These are phyloP conservation scores for Microstegium vimineum DNA, from an alignment of 176 grass and related monocot species.

Conservation along the genomic window DNA sequence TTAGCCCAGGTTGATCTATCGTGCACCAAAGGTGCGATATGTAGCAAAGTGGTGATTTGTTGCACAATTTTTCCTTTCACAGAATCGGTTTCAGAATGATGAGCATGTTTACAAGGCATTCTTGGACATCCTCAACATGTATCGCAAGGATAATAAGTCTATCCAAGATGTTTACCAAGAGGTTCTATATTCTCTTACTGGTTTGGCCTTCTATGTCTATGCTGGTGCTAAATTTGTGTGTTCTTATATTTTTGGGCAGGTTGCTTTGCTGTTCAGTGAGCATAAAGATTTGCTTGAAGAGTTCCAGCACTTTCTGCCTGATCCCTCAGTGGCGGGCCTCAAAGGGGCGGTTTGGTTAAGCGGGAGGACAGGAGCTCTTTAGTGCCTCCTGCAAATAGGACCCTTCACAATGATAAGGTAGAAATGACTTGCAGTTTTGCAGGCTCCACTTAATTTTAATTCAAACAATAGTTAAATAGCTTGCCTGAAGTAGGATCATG, in stretches of 20 bases:
- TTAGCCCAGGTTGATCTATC: background rate
- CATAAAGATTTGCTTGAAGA: slow-evolving; percentile 95
- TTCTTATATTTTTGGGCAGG: slow-evolving; percentile 40
- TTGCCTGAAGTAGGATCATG: background rate
- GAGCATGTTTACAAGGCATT: slow-evolving; percentile 98
- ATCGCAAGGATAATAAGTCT: slow-evolving; percentile 94
- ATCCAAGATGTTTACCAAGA: slow-evolving; percentile 99
- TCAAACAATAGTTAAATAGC: background rate
- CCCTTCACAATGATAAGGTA: slow-evolving; percentile 74
- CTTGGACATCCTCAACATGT: slow-evolving; percentile 99
- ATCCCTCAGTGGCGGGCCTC: slow-evolving; percentile 59
- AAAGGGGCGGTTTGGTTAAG: slow-evolving; percentile 47
- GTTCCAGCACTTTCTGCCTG: slow-evolving; percentile 94
- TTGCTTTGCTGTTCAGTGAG: slow-evolving; percentile 65
- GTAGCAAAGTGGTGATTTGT: background rate
- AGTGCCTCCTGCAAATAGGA: slow-evolving; percentile 51
- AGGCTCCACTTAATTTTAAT: background rate
- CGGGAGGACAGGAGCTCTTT: slow-evolving; percentile 64
- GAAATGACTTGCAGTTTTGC: background rate
- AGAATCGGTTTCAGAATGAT: slow-evolving; percentile 91
- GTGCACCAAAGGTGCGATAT: background rate
- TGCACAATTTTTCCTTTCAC: slow-evolving; percentile 1
- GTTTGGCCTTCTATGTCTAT: background rate
- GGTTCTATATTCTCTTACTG: slow-evolving; percentile 31
- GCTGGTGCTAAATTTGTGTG: background rate